Evolutionary conservation across 805 yeast species (phyloP).

Genomic region (Spathaspora hagerdaliae): DNA sequence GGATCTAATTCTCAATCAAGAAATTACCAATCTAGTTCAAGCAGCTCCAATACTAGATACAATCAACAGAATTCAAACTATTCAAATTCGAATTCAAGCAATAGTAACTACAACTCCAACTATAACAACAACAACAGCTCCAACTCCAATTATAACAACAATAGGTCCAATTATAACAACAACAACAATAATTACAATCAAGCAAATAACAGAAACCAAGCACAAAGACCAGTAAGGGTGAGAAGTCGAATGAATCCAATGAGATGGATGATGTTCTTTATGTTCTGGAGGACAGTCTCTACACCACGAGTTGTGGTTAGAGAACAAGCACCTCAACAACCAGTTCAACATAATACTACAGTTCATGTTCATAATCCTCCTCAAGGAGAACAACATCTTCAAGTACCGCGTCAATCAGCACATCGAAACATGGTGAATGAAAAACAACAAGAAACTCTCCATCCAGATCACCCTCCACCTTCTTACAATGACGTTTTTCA

Average conservation of each 20-base stretch:
- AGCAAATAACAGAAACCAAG: not conserved
- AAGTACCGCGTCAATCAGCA: no score
- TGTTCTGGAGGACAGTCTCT: conserved; percentile 2
- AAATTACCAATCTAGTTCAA: conserved; percentile 1
- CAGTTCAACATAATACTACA: not conserved
- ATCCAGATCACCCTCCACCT: not conserved
- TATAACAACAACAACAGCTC: not conserved
- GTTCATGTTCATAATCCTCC: conserved; percentile 3
- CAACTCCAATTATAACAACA: conserved; percentile 1
- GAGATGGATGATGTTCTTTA: conserved; percentile 5
- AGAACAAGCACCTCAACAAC: not conserved
- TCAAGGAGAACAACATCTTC: no score
- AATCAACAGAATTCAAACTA: not conserved
- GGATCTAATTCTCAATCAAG: not conserved
- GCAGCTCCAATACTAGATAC: not conserved
- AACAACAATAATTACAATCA: not conserved
- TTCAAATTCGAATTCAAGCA: not conserved
- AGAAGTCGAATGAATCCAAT: conserved; percentile 2
- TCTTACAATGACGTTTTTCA: not conserved
- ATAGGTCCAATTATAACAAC: not conserved
- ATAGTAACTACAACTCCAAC: not conserved
- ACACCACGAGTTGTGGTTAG: not conserved
- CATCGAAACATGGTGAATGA: not conserved
- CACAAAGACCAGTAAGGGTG: conserved; percentile 2
- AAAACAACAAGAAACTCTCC: not conserved